Base-by-base conservation (phyloP, 192 early-diverging fungal species). In the Umbelopsis vinacea region DNA sequence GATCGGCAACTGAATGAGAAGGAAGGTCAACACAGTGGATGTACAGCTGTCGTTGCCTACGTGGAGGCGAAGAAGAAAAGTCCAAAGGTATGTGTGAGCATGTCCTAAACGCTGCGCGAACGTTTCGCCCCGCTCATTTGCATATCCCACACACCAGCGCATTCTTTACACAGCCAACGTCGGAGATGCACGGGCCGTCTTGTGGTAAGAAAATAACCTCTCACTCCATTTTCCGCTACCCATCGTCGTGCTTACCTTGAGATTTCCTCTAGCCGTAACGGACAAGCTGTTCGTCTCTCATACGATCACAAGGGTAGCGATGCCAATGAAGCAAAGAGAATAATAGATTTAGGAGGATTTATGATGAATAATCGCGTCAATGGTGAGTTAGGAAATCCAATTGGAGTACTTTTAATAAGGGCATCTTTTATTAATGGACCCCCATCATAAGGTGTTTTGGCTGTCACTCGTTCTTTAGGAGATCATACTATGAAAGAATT, bases 291-390 rank as follows among this genome's bases (percentile, higher is more conserved):
- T 22, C 84, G 97, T 50, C 85, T 99, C 11, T 94, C 97, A 6
- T 99, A 98, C 74, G 97, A 99, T 84, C 97, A 99, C 85, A 99
- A 99, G 80, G 97, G 97, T 26, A 93, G 93, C 23, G 97, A 99
- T 78, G 78, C 85, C 24, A 83, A 85, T 46, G 97, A 99, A 79
- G 90, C 90, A n/a, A 91, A 92, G 67, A 87, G 97, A 68, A 95
- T 99, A 46, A 82, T 92, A 23, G 97, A 97, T 63, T 85, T 92
- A 11, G 97, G 97, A 37, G 97, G 97, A 15, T 98, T 97, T 79
- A 89, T 99, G 22, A 93, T 99, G 86, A 99, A 99, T 78, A 94
- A 96, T 70, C 90, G 97, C 10, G 97, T 99, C 24, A 99, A 98
- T 80, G 96, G 94, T 94, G 71, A 46, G 47, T 74, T 0, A 15